Percentiles rank a stretch among this genome's conserved stretches.
These are phyloP conservation scores for Collybiopsis luxurians DNA, from an alignment of 768 basidiomycete species.

Conservation along the genomic window DNA sequence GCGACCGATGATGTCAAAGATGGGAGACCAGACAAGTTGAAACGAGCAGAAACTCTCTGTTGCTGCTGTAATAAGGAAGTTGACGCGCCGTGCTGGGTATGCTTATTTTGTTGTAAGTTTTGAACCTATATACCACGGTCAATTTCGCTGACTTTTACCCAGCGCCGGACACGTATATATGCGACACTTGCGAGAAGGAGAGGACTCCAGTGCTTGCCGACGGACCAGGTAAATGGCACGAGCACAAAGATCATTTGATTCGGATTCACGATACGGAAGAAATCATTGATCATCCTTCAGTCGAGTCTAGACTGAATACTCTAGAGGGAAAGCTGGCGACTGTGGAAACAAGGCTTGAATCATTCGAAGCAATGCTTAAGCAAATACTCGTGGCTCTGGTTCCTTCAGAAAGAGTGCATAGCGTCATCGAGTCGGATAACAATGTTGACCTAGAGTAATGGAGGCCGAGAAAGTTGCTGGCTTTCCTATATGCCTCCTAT, in stretches of 20 bases:
- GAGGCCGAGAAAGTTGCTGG: too few species aligned
- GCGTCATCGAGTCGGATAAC: too few species aligned
- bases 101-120: slow-evolving; percentile 1
- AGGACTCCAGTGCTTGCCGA: neutral
- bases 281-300: neutral
- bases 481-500: too few species aligned
- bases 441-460: too few species aligned
- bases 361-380: too few species aligned
- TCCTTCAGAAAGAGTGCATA: too few species aligned
- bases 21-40: neutral
- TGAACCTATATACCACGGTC: neutral
- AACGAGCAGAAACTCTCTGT: neutral
- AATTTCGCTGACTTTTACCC: neutral
- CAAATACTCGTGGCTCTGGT: too few species aligned
- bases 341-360: neutral
- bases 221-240: neutral
- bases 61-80: slow-evolving; percentile 2
- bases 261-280: neutral
- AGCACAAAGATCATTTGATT: neutral
- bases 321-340: neutral
- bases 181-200: neutral
- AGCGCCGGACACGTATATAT: neutral
- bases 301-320: neutral
- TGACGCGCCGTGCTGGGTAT: slow-evolving; percentile 1
- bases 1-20: neutral